A percentile compares a stretch with the other conserved stretches of the same genome.
Evolutionary conservation across 805 yeast species (phyloP).

Genomic region (Sugiyamaella floridensis): DNA sequence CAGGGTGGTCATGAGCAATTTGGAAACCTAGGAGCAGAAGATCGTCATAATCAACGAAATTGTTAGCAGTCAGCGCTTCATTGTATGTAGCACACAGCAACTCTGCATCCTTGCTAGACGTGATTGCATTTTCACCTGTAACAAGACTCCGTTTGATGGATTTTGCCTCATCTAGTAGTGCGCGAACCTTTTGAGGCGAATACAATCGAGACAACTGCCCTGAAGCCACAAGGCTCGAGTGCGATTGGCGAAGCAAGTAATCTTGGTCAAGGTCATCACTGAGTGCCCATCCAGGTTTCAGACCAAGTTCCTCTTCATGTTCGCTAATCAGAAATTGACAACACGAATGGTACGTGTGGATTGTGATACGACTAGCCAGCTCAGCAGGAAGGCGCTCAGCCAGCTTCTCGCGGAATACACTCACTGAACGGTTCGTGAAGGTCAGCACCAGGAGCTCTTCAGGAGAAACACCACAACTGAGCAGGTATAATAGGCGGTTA

Average conservation of each 20-base stretch:
- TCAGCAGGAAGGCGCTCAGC: constrained; percentile 24
- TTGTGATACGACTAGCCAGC: constrained; percentile 39
- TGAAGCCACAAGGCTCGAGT: not conserved
- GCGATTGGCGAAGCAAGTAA: not conserved
- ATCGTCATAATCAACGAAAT: constrained; percentile 14
- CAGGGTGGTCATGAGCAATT: not conserved
- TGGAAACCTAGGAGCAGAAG: constrained; percentile 8
- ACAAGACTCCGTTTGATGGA: not conserved
- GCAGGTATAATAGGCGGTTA: constrained; percentile 64
- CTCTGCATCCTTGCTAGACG: not conserved
- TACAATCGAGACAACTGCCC: not conserved
- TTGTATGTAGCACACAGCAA: constrained; percentile 5
- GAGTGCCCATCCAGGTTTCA: constrained; percentile 35
- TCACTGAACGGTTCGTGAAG: constrained; percentile 88
- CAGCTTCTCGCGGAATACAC: constrained; percentile 67
- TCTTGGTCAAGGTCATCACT: constrained; percentile 15
- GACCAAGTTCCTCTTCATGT: constrained; percentile 48
- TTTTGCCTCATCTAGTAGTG: not conserved
- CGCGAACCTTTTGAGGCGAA: not conserved
- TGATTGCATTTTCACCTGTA: not conserved
- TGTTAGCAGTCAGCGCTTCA: not conserved
- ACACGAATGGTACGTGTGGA: constrained; percentile 89
- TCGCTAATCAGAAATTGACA: constrained; percentile 53
- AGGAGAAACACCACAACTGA: constrained; percentile 47
- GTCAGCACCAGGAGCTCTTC: constrained; percentile 72